Evolutionary conservation across 345 rosid genomes (phyloP), one percentile per base, ranked within the genome.

Genomic region (Sisymbrium altissimum): DNA sequence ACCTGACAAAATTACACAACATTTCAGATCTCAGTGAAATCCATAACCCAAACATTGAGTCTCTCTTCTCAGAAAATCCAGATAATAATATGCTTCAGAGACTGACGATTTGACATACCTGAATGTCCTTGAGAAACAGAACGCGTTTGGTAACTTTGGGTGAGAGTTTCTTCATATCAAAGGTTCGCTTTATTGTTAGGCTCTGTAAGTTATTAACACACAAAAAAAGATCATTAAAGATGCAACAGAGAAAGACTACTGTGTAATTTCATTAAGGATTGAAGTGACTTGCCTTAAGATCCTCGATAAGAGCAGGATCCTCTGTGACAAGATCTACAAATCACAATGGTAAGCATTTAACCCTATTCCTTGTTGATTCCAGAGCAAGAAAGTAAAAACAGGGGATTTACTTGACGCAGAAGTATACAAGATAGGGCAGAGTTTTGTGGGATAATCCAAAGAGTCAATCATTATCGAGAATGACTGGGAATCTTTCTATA

Each of bases 41-140:
- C 10, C 15, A 39, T 14, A 9, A 39, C n/a, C 19, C 12, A 0
- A 72, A 43, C 41, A 50, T 12, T 14, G 30, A 48, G 18, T 38
- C 61, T 7, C 40, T 66, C 38, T 17, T 35, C 2, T 68, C 30
- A 3, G n/a, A 17, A 33, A 30, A 13, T 25, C 57, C 40, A 53
- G 35, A 64, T 27, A 45, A 3, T 23, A n/a, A 38, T 18, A 60
- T 30, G 40, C 17, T 45, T 3, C 1, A 70, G 27, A 54, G 41
- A 29, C 2, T 9, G 27, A 12, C 0, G 41, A 25, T 18, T 19
- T 10, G 60, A 57, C n/a, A 46, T 41, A 78, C 81, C 77, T 78
- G 81, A 58, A 78, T 72, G 21, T 78, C 72, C 21, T 72, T 78
- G 41, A 78, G 78, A 40, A 59, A 60, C 21, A 71, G 64, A 41